Evolutionary conservation across 441 rosid species (phyloP).

Genomic region (Melastoma candidum): DNA sequence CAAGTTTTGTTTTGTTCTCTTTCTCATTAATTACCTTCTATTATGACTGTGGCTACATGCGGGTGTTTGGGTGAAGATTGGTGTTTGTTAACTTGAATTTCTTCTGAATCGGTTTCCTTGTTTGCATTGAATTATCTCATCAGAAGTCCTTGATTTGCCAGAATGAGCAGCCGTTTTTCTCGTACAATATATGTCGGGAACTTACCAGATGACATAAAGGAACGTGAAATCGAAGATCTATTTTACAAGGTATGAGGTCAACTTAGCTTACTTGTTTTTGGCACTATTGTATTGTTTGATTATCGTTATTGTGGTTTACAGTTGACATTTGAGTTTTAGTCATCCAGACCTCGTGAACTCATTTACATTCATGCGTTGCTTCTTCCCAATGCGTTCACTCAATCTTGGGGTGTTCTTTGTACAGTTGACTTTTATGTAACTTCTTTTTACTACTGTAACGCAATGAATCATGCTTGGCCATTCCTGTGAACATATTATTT

Average conservation of each 20-base stretch:
- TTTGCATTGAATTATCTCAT: conserved; percentile 32
- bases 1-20: conserved; percentile 35
- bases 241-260: conserved; percentile 66
- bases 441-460: no score
- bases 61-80: conserved; percentile 6
- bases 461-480: neutral
- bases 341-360: no score
- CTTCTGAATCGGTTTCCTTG: conserved; percentile 11
- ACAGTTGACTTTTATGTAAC: no score
- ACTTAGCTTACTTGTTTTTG: neutral
- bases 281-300: neutral
- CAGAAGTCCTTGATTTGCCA: conserved; percentile 14
- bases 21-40: conserved; percentile 19
- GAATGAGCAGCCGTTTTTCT: conserved; percentile 94
- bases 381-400: no score
- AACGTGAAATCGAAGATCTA: conserved; percentile 80
- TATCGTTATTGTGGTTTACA: no score
- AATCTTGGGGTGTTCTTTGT: no score
- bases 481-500: conserved; percentile 2
- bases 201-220: conserved; percentile 82
- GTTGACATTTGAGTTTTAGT: no score
- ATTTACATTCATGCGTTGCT: no score
- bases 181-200: conserved; percentile 94
- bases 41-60: conserved; percentile 20
- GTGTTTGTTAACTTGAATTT: conserved; percentile 19